Conservation (phyloP, 1,284 basidiomycete species). For the Fomitopsis schrenkii region DNA sequence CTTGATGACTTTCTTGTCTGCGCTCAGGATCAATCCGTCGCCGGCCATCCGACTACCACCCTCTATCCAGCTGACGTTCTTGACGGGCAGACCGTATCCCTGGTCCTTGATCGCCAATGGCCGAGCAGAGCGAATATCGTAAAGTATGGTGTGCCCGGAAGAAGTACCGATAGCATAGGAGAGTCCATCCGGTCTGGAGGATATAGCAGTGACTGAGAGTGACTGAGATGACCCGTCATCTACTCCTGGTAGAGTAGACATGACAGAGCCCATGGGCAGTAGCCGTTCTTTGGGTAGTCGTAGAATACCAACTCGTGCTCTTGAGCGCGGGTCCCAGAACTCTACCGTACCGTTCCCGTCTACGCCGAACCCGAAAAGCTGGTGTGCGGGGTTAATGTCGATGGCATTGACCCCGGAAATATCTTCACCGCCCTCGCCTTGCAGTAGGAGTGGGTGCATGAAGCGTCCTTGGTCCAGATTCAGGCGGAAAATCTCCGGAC, state of each 20-base stretch:
- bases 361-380: constrained; percentile 85
- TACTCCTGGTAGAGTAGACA: constrained; percentile 38
- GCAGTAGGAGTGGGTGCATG: constrained; percentile 72
- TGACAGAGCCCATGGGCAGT: constrained; percentile 38
- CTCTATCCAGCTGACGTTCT: constrained; percentile 87
- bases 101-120: constrained; percentile 94
- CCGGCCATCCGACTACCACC: constrained; percentile 81
- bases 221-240: constrained; percentile 32
- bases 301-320: constrained; percentile 76
- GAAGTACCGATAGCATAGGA: constrained; percentile 94
- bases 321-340: constrained; percentile 93
- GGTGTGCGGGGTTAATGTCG: constrained; percentile 93
- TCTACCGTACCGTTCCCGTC: constrained; percentile 86
- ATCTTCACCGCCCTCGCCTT: constrained; percentile 48
- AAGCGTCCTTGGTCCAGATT: constrained; percentile 96
- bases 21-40: constrained; percentile 83
- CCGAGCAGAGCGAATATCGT: constrained; percentile 85
- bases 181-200: constrained; percentile 84
- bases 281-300: constrained; percentile 67
- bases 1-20: constrained; percentile 94
- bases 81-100: constrained; percentile 92
- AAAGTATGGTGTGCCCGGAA: constrained; percentile 91
- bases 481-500: constrained; percentile 86
- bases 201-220: constrained; percentile 80
- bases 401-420: constrained; percentile 86